Evolutionary conservation across 2,329 filamentous ascomycete species (phyloP), one percentile per base, ranked within the genome.

Genomic region (Geosmithia putterillii): DNA sequence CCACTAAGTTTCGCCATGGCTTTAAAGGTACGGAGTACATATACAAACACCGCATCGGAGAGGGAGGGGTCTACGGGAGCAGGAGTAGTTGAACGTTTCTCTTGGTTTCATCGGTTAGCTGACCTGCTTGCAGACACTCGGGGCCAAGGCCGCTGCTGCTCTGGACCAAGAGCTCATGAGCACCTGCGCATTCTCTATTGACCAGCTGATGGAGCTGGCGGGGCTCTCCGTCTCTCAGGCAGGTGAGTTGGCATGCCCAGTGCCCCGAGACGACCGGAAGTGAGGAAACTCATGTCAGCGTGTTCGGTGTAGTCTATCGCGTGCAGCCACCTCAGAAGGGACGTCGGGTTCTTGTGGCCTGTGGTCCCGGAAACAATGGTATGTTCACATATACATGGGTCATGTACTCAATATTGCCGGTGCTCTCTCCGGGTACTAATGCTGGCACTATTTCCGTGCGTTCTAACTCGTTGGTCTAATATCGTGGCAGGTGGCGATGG

Each of bases 161-260:
- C 75, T 98, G 17, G 92, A 98, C 59, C 81, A 86, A 61, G 90
- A 98, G 59, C 80, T 98, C 48, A 96, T 98, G 89, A 85, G 79
- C 57, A 76, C 77, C 10, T 78, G 81, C 1, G 88, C 85, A 8
- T 98, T 95, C 65, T 94, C 87, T 10, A 76, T 98, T 44, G 92
- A 96, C 58, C 92, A 98, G 63, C 70, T 98, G 41, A 96, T 98
- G 92, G 92, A 96, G 59, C 69, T 98, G 7, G 92, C 92, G 38
- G 92, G 92, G 0, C 73, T 98, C 1, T 89, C 88, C 1, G 88
- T 96, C 21, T 90, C 90, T 12, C 88, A 96, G 70, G 88, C 84
- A 42, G 80, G 87, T 89, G 58, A 46, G 69, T 49, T 12, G 10
- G 15, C 10, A 32, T 36, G 15, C 35, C 18, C 22, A 19, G 25